Percentiles rank a stretch among this genome's conserved stretches.
Conservation (phyloP, 2,329 filamentous ascomycete species). For the Falciphora oryzae region DNA sequence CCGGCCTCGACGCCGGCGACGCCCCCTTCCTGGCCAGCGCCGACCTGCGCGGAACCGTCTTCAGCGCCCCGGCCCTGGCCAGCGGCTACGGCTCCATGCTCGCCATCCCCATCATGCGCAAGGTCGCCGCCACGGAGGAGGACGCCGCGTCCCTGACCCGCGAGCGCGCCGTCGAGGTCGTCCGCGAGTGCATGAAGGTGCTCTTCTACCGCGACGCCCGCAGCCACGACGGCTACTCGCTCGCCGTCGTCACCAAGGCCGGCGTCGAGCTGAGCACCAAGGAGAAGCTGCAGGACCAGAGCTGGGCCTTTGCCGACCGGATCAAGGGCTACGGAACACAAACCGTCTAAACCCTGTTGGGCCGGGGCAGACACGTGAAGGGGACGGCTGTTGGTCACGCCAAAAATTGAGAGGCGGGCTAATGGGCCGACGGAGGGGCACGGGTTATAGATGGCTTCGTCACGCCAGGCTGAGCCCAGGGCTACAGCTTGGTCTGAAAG, state of each 20-base stretch:
- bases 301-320: conserved; percentile 94
- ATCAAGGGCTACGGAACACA: conserved; percentile 96
- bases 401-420: too few species aligned
- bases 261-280: conserved; percentile 80
- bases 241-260: conserved; percentile 83
- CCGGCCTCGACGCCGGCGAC: conserved; percentile 72
- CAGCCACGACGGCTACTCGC: conserved; percentile 84
- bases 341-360: conserved; percentile 38
- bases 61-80: conserved; percentile 78
- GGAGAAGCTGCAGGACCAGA: conserved; percentile 89
- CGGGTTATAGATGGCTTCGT: not conserved
- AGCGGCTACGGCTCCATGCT: conserved; percentile 93
- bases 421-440: too few species aligned
- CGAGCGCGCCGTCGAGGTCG: conserved; percentile 72
- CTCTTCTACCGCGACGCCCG: conserved; percentile 95
- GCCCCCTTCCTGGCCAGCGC: conserved; percentile 87
- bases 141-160: conserved; percentile 63
- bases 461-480: not conserved
- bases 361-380: not conserved
- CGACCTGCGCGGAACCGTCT: conserved; percentile 90
- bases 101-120: conserved; percentile 85
- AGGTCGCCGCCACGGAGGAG: conserved; percentile 77
- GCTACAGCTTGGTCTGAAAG: not conserved
- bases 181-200: conserved; percentile 97
- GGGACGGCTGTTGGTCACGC: not conserved